These are phyloP conservation scores for Pulicaria dysenterica DNA, from an alignment of 129 eudicot species.

Conservation along the genomic window DNA sequence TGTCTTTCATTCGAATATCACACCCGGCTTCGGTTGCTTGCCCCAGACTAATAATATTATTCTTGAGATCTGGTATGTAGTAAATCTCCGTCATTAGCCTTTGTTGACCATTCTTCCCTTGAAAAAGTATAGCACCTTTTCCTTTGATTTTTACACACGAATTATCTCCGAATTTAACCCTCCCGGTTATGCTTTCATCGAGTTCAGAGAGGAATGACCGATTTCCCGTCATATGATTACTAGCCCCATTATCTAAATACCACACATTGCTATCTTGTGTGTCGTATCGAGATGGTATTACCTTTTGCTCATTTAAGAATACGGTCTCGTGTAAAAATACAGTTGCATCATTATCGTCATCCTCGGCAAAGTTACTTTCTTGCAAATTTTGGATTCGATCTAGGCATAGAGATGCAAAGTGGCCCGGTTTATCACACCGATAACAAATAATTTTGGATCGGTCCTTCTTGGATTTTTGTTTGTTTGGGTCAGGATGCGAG, in stretches of 20 bases:
- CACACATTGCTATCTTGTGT: background rate
- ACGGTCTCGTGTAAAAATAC: too few relatives aligned
- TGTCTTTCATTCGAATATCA: background rate
- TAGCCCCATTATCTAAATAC: background rate
- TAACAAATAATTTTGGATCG: too few relatives aligned
- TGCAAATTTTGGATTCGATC: too few relatives aligned
- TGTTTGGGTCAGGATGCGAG: too few relatives aligned
- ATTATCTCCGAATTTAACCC: background rate
- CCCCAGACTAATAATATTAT: background rate
- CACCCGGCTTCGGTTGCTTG: background rate
- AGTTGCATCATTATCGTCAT: too few relatives aligned
- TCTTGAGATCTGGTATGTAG: background rate
- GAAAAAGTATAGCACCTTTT: background rate
- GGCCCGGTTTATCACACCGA: too few relatives aligned
- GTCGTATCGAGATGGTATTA: too few relatives aligned
- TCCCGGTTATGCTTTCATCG: background rate
- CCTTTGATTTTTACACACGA: conserved; percentile 10
- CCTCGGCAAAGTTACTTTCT: too few relatives aligned
- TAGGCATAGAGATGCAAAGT: too few relatives aligned
- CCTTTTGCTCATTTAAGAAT: too few relatives aligned
- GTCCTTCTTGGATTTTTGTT: too few relatives aligned
- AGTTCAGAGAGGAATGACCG: background rate
- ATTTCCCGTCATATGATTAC: conserved; percentile 7
- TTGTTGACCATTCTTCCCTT: background rate
- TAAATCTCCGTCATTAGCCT: background rate